phyloP scores from a whole-genome alignment of 805 yeast species.

The Saccharomycopsis babjevae region DNA sequence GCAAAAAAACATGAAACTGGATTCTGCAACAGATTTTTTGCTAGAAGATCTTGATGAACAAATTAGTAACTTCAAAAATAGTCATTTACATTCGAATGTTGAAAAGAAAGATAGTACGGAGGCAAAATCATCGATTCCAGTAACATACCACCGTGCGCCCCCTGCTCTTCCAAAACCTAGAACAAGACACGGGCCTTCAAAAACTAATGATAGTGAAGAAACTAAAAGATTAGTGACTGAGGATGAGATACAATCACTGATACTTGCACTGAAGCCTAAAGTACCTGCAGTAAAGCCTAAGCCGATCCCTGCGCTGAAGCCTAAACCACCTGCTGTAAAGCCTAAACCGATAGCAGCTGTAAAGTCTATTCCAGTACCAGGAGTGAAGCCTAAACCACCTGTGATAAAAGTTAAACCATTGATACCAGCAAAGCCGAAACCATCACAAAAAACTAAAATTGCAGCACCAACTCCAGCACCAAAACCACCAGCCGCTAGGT shows the following conservation, averaged over 20 bases:
- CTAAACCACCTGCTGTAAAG: constrained; percentile 1
- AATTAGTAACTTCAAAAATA: not conserved
- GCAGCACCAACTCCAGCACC: not conserved
- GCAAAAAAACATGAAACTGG: not conserved
- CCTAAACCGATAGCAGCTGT: constrained; percentile 8
- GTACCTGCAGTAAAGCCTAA: constrained; percentile 6
- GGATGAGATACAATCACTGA: not conserved
- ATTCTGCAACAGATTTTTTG: not conserved
- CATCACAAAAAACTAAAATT: not conserved
- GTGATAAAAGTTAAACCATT: not conserved
- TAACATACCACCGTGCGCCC: not conserved
- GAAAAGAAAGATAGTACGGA: not conserved
- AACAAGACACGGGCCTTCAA: not conserved
- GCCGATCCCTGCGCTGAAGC: constrained; percentile 17
- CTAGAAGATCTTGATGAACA: not conserved
- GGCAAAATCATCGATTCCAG: not conserved
- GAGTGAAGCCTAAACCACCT: constrained; percentile 18
- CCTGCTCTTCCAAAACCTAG: not conserved
- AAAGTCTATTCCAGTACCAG: constrained; percentile 27
- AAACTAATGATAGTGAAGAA: not conserved
- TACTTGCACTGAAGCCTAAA: not conserved
- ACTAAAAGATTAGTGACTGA: not conserved
- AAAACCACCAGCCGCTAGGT: not conserved
- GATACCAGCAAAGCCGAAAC: constrained; percentile 4
- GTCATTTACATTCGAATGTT: not conserved